These are phyloP conservation scores for Lasiodiplodia citricola DNA, from an alignment of 2,329 filamentous ascomycete species.

Conservation along the genomic window DNA sequence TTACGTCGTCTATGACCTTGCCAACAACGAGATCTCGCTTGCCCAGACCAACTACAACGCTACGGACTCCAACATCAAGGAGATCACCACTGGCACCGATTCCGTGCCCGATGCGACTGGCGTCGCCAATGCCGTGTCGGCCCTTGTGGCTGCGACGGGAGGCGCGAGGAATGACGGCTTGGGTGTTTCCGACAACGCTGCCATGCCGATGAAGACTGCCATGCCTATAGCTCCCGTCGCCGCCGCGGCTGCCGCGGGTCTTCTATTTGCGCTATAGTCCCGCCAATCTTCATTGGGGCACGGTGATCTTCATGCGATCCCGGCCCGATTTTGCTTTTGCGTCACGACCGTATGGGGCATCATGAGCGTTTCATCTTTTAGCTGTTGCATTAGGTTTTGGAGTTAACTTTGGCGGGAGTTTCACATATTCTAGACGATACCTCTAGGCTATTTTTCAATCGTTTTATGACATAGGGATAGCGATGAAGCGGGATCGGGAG, in stretches of 20 bases:
- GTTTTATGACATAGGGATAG: neutral
- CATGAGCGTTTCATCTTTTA: slow-evolving; percentile 4
- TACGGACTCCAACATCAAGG: slow-evolving; percentile 54
- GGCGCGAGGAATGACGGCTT: slow-evolving; percentile 50
- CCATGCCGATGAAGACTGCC: slow-evolving; percentile 28
- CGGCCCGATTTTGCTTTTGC: slow-evolving; percentile 3
- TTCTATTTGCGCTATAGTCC: slow-evolving; percentile 24
- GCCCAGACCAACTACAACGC: slow-evolving; percentile 67
- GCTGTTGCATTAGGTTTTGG: neutral
- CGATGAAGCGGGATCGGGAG: neutral
- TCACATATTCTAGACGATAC: slow-evolving; percentile 17
- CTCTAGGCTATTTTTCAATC: neutral
- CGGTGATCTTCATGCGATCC: neutral
- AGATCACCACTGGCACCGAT: slow-evolving; percentile 57
- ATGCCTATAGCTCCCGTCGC: slow-evolving; percentile 21
- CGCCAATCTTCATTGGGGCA: neutral
- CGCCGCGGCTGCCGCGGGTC: slow-evolving; percentile 23
- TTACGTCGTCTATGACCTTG: slow-evolving; percentile 67
- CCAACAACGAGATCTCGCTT: slow-evolving; percentile 64
- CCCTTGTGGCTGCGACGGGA: slow-evolving; percentile 49
- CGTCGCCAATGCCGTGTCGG: slow-evolving; percentile 58
- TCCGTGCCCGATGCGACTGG: slow-evolving; percentile 59
- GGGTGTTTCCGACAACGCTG: slow-evolving; percentile 31
- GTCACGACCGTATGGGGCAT: slow-evolving; percentile 11
- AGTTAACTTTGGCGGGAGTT: slow-evolving; percentile 10